phyloP scores from a whole-genome alignment of 768 basidiomycete species.

The Strobilomyces echinocephalus region DNA sequence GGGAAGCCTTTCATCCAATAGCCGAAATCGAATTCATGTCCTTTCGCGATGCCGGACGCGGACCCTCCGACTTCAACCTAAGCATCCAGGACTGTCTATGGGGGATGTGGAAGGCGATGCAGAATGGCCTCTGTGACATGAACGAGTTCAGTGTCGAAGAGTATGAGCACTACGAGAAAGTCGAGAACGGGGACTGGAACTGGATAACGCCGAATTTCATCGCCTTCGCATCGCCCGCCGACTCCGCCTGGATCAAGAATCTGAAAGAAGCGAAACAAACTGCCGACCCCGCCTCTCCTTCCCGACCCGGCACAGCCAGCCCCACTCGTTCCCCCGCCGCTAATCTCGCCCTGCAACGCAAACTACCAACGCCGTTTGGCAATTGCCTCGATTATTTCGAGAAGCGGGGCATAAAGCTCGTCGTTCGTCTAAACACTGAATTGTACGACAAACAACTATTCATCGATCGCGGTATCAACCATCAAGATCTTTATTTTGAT shows the following conservation, averaged over 20 bases:
- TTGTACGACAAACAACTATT: conserved; percentile 83
- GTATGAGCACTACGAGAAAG: conserved; percentile 93
- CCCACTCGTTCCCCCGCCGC: conserved; percentile 25
- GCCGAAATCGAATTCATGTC: conserved; percentile 91
- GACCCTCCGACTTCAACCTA: conserved; percentile 88
- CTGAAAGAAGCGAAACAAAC: conserved; percentile 59
- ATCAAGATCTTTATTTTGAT: conserved; percentile 93
- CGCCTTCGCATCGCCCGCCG: conserved; percentile 90
- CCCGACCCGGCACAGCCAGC: conserved; percentile 25
- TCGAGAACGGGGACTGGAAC: conserved; percentile 94
- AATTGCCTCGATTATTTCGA: conserved; percentile 95
- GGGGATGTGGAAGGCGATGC: conserved; percentile 86
- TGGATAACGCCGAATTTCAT: conserved; percentile 91
- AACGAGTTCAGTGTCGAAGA: conserved; percentile 90
- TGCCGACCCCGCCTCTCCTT: conserved; percentile 21
- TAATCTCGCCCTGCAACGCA: conserved; percentile 66
- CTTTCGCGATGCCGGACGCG: conserved; percentile 93
- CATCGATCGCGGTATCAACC: conserved; percentile 78
- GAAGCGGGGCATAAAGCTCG: conserved; percentile 79
- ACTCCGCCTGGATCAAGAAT: conserved; percentile 72
- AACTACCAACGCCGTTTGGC: conserved; percentile 72
- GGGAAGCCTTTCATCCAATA: conserved; percentile 93
- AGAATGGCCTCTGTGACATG: conserved; percentile 90
- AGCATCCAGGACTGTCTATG: conserved; percentile 89
- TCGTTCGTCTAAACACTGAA: conserved; percentile 90